A percentile compares a stretch with the other conserved stretches of the same genome.
Evolutionary conservation across 805 yeast genomes (phyloP).

Genomic region (Candida silvicultrix): DNA sequence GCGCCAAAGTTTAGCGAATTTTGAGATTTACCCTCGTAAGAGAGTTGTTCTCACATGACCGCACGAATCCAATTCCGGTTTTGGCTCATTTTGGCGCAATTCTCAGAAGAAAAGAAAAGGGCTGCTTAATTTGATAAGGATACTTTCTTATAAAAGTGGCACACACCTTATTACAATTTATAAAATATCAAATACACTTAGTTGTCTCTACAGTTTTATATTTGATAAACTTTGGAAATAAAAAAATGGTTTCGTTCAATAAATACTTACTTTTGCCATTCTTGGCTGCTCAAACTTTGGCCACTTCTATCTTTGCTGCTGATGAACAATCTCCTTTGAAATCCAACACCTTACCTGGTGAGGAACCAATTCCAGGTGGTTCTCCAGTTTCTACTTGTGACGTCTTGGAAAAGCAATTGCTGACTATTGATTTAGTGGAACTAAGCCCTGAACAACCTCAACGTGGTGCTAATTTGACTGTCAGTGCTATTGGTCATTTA

Average conservation of each 20-base stretch:
- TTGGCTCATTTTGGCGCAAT: background rate
- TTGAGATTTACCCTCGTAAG: background rate
- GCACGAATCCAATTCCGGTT: too few species aligned
- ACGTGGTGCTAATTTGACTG: conserved; percentile 78
- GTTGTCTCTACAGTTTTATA: too few species aligned
- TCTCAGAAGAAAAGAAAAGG: background rate
- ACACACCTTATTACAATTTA: too few species aligned
- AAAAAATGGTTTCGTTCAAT: conserved; percentile 5
- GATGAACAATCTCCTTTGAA: conserved; percentile 12
- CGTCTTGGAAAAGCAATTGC: conserved; percentile 50
- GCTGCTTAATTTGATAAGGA: background rate
- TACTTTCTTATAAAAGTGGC: background rate
- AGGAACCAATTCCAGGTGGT: conserved; percentile 81
- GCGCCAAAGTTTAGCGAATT: background rate
- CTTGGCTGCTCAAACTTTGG: background rate
- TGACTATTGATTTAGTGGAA: conserved; percentile 52
- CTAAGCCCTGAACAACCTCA: conserved; percentile 84
- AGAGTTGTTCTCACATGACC: too few species aligned
- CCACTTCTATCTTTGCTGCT: conserved; percentile 16
- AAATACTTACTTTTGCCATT: background rate
- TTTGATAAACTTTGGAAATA: too few species aligned
- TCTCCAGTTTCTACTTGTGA: conserved; percentile 84
- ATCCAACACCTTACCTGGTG: conserved; percentile 28
- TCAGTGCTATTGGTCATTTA: conserved; percentile 67
- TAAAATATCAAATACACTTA: background rate